These are phyloP conservation scores for Urochloa ruziziensis DNA, from an alignment of 176 grass and related monocot species.

Conservation along the genomic window DNA sequence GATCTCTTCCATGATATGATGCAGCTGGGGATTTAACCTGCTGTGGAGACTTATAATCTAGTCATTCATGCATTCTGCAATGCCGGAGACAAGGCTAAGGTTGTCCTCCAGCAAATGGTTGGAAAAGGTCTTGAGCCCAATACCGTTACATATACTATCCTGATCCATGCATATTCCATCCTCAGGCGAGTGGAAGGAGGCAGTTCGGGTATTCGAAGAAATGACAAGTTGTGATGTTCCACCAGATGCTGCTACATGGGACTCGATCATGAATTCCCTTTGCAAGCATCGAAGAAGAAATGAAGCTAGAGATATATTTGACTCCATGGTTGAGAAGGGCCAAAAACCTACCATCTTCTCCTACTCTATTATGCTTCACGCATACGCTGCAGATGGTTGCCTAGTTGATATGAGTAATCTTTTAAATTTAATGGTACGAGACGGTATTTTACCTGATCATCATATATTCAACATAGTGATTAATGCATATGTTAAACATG, in stretches of 20 bases:
- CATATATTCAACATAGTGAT: not conserved
- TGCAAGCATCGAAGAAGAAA: conserved; percentile 17
- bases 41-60: conserved; percentile 6
- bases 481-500: not conserved
- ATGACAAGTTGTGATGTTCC: not conserved
- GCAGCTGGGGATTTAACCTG: not conserved
- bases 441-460: not conserved
- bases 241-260: not conserved
- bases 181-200: not conserved
- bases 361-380: not conserved
- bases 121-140: too few relatives aligned
- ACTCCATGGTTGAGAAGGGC: not conserved
- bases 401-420: not conserved
- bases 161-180: too few relatives aligned
- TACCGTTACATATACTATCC: too few relatives aligned
- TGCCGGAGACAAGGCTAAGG: too few relatives aligned
- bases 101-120: too few relatives aligned
- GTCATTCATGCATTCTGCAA: not conserved
- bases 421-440: not conserved
- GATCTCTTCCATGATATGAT: conserved; percentile 17
- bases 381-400: not conserved
- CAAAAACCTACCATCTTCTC: not conserved
- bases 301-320: conserved; percentile 6
- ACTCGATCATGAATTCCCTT: not conserved
- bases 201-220: not conserved